Conservation (phyloP, 345 rosid species). For the Pistacia vera region DNA sequence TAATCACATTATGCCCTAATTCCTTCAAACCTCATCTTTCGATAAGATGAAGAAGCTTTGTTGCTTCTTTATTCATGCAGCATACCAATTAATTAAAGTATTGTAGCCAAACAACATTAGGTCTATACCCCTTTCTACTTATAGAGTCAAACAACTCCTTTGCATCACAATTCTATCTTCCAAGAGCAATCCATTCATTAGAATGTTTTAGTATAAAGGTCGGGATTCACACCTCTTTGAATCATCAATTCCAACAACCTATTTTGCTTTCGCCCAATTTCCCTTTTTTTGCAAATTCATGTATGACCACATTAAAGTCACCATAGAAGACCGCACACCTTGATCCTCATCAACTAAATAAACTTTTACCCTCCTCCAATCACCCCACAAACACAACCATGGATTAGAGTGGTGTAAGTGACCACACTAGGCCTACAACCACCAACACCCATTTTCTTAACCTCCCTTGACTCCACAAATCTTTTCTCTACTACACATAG, state of each 20-base stretch:
- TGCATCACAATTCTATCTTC: too few relatives aligned
- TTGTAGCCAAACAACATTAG: too few relatives aligned
- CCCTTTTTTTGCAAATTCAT: neutral
- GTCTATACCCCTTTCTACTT: too few relatives aligned
- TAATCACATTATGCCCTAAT: neutral
- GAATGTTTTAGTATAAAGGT: neutral
- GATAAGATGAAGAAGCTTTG: neutral
- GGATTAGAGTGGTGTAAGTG: neutral
- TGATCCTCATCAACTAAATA: neutral
- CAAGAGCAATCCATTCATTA: neutral
- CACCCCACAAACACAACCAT: neutral
- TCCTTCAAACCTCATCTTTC: neutral
- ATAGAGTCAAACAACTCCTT: too few relatives aligned
- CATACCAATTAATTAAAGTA: neutral
- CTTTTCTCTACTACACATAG: too few relatives aligned
- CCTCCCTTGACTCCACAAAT: too few relatives aligned
- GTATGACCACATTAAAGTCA: neutral
- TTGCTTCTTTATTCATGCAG: neutral
- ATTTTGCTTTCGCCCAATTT: neutral
- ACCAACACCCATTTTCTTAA: too few relatives aligned
- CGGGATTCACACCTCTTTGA: neutral
- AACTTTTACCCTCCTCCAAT: neutral
- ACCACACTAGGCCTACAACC: neutral
- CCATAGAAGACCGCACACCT: neutral
- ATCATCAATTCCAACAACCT: neutral